A percentile compares a stretch with the other conserved stretches of the same genome.
Conservation (phyloP, 148 eudicot species). For the Rhododendron molle region DNA sequence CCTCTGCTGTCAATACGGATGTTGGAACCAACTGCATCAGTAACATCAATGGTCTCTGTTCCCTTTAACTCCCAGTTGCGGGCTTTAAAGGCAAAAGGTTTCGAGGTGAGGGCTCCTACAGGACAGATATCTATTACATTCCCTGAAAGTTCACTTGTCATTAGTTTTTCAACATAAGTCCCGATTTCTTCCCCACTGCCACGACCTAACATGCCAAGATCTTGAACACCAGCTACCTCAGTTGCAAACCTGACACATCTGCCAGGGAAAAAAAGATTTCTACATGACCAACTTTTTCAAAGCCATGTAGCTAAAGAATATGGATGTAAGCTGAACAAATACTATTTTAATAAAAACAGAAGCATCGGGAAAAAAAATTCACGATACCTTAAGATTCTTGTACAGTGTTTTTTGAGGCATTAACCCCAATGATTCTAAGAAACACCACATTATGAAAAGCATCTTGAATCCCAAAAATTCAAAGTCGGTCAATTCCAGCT, state of each 20-base stretch:
- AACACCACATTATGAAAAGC: not conserved
- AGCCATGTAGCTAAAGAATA: not conserved
- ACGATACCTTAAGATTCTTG: not conserved
- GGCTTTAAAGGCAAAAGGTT: conserved; percentile 97
- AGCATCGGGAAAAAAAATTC: not conserved
- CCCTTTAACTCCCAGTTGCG: conserved; percentile 99
- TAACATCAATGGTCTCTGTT: conserved; percentile 92
- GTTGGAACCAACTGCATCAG: conserved; percentile 97
- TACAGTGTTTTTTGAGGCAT: not conserved
- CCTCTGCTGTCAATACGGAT: conserved; percentile 97
- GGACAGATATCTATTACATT: conserved; percentile 99
- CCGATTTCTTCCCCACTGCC: conserved; percentile 99
- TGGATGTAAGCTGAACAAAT: not conserved
- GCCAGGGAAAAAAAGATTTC: conserved; percentile 21
- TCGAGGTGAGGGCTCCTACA: conserved; percentile 97
- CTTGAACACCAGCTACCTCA: conserved; percentile 93
- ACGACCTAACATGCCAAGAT: conserved; percentile 99
- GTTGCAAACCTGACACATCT: conserved; percentile 96
- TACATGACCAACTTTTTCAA: not conserved
- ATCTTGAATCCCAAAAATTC: not conserved
- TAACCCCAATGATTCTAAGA: not conserved
- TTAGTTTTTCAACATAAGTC: conserved; percentile 88
- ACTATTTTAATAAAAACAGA: not conserved
- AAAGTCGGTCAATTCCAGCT: not conserved
- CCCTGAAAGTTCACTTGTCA: conserved; percentile 99